phyloP scores from a whole-genome alignment of 768 basidiomycete species.

The Paxillus involutus region DNA sequence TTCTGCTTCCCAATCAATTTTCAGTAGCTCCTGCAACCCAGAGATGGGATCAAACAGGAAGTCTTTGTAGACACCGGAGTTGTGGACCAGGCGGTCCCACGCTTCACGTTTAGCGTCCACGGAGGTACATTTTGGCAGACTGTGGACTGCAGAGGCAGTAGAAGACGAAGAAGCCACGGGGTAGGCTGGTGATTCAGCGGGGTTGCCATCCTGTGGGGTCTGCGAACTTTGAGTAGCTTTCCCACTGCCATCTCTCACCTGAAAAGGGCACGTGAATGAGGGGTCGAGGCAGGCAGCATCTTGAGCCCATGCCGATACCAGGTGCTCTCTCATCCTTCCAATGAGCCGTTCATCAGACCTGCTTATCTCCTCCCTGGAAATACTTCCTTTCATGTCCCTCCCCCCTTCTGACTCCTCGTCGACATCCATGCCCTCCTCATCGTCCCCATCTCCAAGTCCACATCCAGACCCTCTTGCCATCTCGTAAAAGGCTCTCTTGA shows the following conservation, averaged over 20 bases:
- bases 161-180: constrained; percentile 4
- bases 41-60: constrained; percentile 35
- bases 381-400: neutral
- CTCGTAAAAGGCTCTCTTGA: constrained; percentile 42
- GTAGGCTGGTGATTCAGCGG: neutral
- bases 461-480: constrained; percentile 19
- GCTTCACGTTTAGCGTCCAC: neutral
- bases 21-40: constrained; percentile 33
- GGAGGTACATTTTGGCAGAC: neutral
- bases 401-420: neutral
- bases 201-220: neutral
- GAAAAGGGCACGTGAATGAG: constrained; percentile 2
- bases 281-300: constrained; percentile 1
- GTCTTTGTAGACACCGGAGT: constrained; percentile 25
- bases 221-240: neutral
- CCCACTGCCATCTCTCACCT: neutral
- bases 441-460: constrained; percentile 4
- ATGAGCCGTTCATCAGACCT: constrained; percentile 1
- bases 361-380: neutral
- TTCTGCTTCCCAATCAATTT: constrained; percentile 24
- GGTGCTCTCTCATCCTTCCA: constrained; percentile 2
- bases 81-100: constrained; percentile 14
- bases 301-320: constrained; percentile 3
- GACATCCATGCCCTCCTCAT: neutral
- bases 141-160: constrained; percentile 6